Percentiles rank a stretch among this genome's conserved stretches.
These are phyloP conservation scores for Mucor mucedo DNA, from an alignment of 371 early-diverging fungal species.

Conservation along the genomic window DNA sequence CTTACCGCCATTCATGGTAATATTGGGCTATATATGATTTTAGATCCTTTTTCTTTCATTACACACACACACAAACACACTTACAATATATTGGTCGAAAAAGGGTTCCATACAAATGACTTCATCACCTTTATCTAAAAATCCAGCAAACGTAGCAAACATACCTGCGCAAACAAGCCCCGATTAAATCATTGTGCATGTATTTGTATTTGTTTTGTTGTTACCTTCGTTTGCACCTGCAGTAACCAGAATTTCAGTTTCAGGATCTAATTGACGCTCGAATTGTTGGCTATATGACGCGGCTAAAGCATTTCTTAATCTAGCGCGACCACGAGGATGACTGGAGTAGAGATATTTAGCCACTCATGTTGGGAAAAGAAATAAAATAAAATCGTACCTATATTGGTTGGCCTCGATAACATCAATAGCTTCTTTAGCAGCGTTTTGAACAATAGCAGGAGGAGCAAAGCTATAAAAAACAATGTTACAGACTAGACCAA, in stretches of 20 bases:
- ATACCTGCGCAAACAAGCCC: conserved; percentile 57
- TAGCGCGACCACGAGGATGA: conserved; percentile 82
- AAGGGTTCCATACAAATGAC: conserved; percentile 93
- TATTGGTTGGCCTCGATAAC: conserved; percentile 82
- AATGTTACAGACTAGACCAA: not conserved
- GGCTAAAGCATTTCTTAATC: conserved; percentile 80
- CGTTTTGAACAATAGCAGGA: conserved; percentile 82
- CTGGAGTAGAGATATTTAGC: conserved; percentile 18
- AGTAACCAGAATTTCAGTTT: conserved; percentile 85
- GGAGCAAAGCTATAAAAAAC: conserved; percentile 75
- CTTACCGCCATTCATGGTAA: conserved; percentile 87
- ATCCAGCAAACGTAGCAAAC: conserved; percentile 79
- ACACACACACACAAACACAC: conserved; percentile 20
- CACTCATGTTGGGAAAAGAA: too few relatives aligned
- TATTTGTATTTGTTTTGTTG: not conserved
- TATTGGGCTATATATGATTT: conserved; percentile 61
- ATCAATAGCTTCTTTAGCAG: conserved; percentile 75
- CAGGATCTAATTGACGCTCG: conserved; percentile 71
- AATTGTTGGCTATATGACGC: conserved; percentile 76
- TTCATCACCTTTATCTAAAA: conserved; percentile 81
- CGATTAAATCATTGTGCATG: not conserved
- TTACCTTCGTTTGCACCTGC: conserved; percentile 94
- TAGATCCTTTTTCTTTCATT: not conserved
- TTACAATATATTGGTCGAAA: conserved; percentile 92
- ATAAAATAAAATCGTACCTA: conserved; percentile 36